Base-by-base conservation (phyloP, 2,329 filamentous ascomycete species). In the Cladophialophora bantiana region DNA sequence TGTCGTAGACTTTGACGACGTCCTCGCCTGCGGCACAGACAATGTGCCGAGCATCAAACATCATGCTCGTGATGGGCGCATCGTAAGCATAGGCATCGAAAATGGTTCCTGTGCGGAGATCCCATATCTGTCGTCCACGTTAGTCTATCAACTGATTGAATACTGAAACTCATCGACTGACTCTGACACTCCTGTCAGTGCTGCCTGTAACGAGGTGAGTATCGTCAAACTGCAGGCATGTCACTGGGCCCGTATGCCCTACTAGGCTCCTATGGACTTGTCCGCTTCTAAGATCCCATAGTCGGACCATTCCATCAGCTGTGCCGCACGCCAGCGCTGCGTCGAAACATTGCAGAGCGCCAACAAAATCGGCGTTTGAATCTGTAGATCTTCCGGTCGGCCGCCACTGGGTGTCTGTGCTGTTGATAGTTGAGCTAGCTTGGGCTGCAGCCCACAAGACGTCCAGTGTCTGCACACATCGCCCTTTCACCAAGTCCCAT, bases 391-490 rank as follows among this genome's bases (percentile, higher is more conserved):
- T 88, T 59, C 82, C 80, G 7, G 81, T 85, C 59, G 91, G 89
- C 68, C 92, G 86, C 94, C 94, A 98, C 67, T 82, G 82, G 1
- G 86, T 84, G 45, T 67, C 65, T 42, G 64, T 53, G 26, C 61
- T 65, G 59, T 85, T 85, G 63, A 92, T 84, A 4, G 87, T 89
- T 45, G 89, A 88, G 9, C 89, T 91, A 12, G 93, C 92, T 80
- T 97, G 94, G 2, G 95, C 94, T 4, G 95, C 94, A 9, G 95
- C 95, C 95, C 95, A 99, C 77, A 99, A 91, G 6, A 99, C 94
- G 79, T 99, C 95, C 57, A 99, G 83, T 2, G 95, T 99, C 80
- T 99, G 95, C 62, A 99, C 92, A 78, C 95, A 98, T 57, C 95
- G 90, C n/a, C 95, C 95, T 77, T 94, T 97, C 74, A 94, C 92